Base-by-base conservation (phyloP, 2,329 filamentous ascomycete genomes). In the Nectriaceae sp. region DNA sequence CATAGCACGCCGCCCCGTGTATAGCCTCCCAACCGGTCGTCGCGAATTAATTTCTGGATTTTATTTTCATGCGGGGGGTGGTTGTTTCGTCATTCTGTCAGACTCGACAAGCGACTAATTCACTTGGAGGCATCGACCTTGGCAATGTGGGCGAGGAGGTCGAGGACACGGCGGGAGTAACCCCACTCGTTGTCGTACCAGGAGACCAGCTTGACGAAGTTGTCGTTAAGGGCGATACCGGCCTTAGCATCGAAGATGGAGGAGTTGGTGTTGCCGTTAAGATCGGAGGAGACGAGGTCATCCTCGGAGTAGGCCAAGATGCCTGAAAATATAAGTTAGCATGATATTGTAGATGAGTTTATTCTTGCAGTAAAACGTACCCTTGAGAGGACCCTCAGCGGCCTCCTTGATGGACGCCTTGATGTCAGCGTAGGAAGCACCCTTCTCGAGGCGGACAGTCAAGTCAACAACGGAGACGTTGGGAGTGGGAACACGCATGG, bases 151-250 rank as follows among this genome's bases (percentile, higher is more conserved):
- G 81, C 79, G 72, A 84, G 71, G 66, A 94, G 88, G 77, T 94
- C 89, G 64, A 92, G 79, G 68, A 92, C 89, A 85, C 89, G 94
- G 80, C 92, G 92, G 75, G 89, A 95, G 88, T 99, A 97, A 70
- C 92, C 94, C 91, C 92, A 97, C 85, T 97, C 93, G 84, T 97
- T 97, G 84, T 96, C 91, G 79, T 96, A 96, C 94, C 93, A 97
- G 68, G 87, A 87, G 73, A 97, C 88, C 56, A 99, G 84, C 89
- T 99, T 99, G 84, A 96, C 86, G 75, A 97, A 97, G 87, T 97
- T 92, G 70, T 91, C 77, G 86, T 97, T 99, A 67, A 99, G 88
- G 62, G 92, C 89, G 78, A 99, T 97, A 84, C 94, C 94, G 54
- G 94, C 94, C 88, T 96, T 96, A 75, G 91, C 92, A 75, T 99